Evolutionary conservation across 768 basidiomycete species (phyloP), one percentile per base, ranked within the genome.

Genomic region (Lepiota brunneoincarnata): DNA sequence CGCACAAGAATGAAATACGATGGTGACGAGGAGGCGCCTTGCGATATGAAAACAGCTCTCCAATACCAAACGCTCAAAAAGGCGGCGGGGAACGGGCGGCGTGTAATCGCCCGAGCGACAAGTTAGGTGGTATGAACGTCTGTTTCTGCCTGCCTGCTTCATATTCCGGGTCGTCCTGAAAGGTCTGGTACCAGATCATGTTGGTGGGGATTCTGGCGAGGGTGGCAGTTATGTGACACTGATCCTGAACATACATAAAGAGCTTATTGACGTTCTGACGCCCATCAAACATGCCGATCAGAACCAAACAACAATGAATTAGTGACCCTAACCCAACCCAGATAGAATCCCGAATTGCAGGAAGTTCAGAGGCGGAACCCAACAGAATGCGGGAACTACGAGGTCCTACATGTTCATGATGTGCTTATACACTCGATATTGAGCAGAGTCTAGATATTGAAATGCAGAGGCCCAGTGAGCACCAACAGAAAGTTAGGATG

Each of bases 121-220:
- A n/a, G 49, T 72, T 66, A 3, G 78, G 76, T 4, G 75, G 77
- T 4, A 67, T 63, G 58, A 79, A 79, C 0, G 67, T 61, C 23
- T 63, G 59, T 49, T 66, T 72, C 24, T 63, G 63, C 55, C 65
- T 73, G 34, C 78, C 69, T n/a, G 71, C 69, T 56, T 76, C 73
- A 59, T 76, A 80, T 69, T 80, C 80, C 17, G 77, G 76, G 26
- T 77, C 73, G 56, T 80, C 77, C 51, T 69, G 67, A 43, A 79
- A 75, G 24, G 70, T 62, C 58, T 75, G 74, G 52, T 68, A 75
- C 74, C 74, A 75, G 35, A 63, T 52, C 75, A 76, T 75, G 20
- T 11, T 14, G 31, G 9, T 2, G 12, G 37, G 23, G 14, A 20
- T n/a, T 40, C 28, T 26, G 28, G 17, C 18, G 24, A 11, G 10